Percentiles rank a stretch among this genome's conserved stretches.
These are phyloP conservation scores for Cyberlindnera sargentensis DNA, from an alignment of 805 yeast genomes.

Conservation along the genomic window DNA sequence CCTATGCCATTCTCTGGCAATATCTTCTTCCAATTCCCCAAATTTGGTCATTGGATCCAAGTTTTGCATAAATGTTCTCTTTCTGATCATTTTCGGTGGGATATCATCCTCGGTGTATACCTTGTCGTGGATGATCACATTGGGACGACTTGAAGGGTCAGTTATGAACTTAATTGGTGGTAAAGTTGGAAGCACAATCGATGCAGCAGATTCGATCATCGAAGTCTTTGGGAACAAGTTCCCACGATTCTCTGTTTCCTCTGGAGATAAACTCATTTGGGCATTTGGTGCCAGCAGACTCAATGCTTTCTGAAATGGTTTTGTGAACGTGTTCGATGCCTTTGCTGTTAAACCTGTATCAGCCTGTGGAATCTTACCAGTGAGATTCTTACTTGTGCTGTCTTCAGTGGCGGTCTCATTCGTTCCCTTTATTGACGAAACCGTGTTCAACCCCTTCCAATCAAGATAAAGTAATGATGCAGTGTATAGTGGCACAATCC, in stretches of 20 bases:
- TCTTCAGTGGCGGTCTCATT: background rate
- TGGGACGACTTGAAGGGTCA: conserved; percentile 53
- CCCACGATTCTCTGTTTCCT: conserved; percentile 5
- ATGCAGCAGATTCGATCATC: conserved; percentile 61
- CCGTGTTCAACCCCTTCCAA: conserved; percentile 26
- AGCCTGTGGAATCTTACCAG: conserved; percentile 15
- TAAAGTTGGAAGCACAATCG: conserved; percentile 60
- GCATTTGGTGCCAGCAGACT: conserved; percentile 34
- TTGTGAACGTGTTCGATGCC: conserved; percentile 24
- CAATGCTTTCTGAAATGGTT: conserved; percentile 41
- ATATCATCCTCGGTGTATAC: conserved; percentile 47
- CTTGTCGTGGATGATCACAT: conserved; percentile 63
- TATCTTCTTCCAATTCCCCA: conserved; percentile 51
- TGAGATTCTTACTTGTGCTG: background rate
- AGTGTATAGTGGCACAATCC: conserved; percentile 74
- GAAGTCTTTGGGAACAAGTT: conserved; percentile 54
- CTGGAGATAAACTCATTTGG: conserved; percentile 3
- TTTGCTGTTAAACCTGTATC: conserved; percentile 10
- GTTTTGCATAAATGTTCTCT: conserved; percentile 24
- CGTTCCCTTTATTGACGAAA: conserved; percentile 5
- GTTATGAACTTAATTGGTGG: conserved; percentile 56
- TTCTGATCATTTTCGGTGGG: conserved; percentile 25
- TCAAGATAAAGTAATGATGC: conserved; percentile 63
- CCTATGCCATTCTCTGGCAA: conserved; percentile 64
- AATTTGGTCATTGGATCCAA: conserved; percentile 32